Conservation (phyloP, 1,284 basidiomycete species). For the Ceratobasidium sp. region DNA sequence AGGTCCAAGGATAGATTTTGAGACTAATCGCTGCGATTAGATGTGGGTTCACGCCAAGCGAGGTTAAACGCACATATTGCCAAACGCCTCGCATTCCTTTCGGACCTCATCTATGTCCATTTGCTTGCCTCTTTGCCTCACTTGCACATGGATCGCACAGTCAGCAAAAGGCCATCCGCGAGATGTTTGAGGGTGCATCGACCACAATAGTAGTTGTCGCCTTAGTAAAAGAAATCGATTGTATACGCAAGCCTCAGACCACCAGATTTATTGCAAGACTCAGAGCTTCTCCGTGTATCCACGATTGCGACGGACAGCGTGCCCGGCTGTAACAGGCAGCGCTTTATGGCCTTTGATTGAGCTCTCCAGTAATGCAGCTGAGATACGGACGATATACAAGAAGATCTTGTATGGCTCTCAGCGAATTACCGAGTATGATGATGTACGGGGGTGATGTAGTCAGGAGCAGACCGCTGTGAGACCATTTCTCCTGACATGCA, state of each 20-base stretch:
- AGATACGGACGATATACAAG: not conserved
- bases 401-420: not conserved
- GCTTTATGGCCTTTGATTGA: not conserved
- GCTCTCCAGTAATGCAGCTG: not conserved
- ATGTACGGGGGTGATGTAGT: constrained; percentile 10
- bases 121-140: constrained; percentile 7
- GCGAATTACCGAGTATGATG: not conserved
- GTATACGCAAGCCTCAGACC: not conserved
- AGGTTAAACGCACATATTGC: constrained; percentile 29
- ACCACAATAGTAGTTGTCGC: not conserved
- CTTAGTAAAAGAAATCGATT: not conserved
- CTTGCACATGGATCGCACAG: constrained; percentile 40
- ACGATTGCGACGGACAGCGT: not conserved
- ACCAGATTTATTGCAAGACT: not conserved
- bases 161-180: constrained; percentile 42
- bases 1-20: constrained; percentile 34
- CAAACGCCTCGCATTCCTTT: constrained; percentile 21
- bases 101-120: constrained; percentile 8
- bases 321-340: not conserved
- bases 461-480: not conserved
- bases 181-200: constrained; percentile 8
- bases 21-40: constrained; percentile 18
- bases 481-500: not conserved
- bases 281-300: not conserved
- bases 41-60: not conserved